A percentile compares a stretch with the other conserved stretches of the same genome.
phyloP scores from a whole-genome alignment of 2,329 filamentous ascomycete genomes.

The Rachicladosporium sp. region DNA sequence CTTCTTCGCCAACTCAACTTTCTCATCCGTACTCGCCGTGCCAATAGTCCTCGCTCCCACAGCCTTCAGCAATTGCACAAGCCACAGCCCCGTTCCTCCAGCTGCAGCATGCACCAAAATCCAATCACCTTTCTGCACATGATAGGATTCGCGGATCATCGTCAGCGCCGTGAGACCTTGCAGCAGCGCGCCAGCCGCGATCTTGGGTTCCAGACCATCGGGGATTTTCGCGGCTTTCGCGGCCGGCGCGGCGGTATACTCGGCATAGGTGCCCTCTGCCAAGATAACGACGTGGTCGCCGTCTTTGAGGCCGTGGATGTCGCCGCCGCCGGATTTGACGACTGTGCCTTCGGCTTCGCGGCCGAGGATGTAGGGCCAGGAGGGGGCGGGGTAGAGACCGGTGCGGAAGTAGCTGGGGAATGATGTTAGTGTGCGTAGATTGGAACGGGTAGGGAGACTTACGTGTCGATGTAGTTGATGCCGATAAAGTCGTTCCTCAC shows the following conservation, averaged over 20 bases:
- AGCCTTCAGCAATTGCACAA: slow-evolving; percentile 60
- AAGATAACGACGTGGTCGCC: slow-evolving; percentile 66
- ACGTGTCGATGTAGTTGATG: slow-evolving; percentile 83
- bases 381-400: slow-evolving; percentile 60
- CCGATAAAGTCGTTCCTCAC: slow-evolving; percentile 71
- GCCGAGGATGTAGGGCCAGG: slow-evolving; percentile 63
- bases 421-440: background rate
- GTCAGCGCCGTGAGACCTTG: slow-evolving; percentile 77
- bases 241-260: slow-evolving; percentile 45
- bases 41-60: slow-evolving; percentile 70
- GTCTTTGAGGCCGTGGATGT: slow-evolving; percentile 41
- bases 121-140: slow-evolving; percentile 65
- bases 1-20: slow-evolving; percentile 55
- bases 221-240: slow-evolving; percentile 52
- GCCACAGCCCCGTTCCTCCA: slow-evolving; percentile 64
- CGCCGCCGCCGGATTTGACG: slow-evolving; percentile 45
- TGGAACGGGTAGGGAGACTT: slow-evolving; percentile 10
- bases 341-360: slow-evolving; percentile 67
- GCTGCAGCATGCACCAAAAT: slow-evolving; percentile 76
- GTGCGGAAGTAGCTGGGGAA: slow-evolving; percentile 61
- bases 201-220: slow-evolving; percentile 44
- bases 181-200: slow-evolving; percentile 57
- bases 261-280: slow-evolving; percentile 42
- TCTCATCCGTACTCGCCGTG: slow-evolving; percentile 62
- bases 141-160: slow-evolving; percentile 59